Evolutionary conservation across 2,329 filamentous ascomycete genomes (phyloP), one percentile per base, ranked within the genome.

Genomic region (Ophiostoma sp.): DNA sequence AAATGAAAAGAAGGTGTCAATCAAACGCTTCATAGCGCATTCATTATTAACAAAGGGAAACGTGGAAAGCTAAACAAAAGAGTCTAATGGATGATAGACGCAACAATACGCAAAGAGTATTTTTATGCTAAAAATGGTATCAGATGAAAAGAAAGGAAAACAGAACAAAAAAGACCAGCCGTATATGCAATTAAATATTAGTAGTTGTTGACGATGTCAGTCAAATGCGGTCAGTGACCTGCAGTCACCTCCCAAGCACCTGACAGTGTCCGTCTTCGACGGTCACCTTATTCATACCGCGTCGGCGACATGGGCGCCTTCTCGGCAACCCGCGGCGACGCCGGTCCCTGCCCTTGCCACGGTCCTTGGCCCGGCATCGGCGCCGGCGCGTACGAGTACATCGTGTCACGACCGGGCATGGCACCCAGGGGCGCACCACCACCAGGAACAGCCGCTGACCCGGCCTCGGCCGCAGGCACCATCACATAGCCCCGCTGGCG

Each of bases 401-500:
- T 61, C 17, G 19, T 70, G 36, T 61, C 69, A n/a, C 36, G 52
- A 11, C 59, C 57, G 33, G 57, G 57, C 39, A 64, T 19, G 28
- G 17, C 31, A n/a, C 61, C 61, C 17, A 25, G 9, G 0, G 61
- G 61, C 0, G 15, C 36, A 3, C 28, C 22, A 12, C 7, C n/a
- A 9, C 4, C 57, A 3, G 17, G 3, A 1, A 15, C 57, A 5
- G 31, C 57, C 6, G 5, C 22, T 1, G 63, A 31, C 5, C 15
- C 42, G n/a, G 31, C 57, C 6, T 72, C 73, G 15, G 28, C 70
- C 4, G 72, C 52, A 0, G 71, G 70, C 39, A 75, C 71, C 48
- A 76, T 72, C n/a, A 74, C 72, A 39, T 75, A 74, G 12, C 73
- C 73, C 7, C 48, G 57, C 48, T 68, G 66, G 50, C 57, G 75